These are phyloP conservation scores for Penicillium parvum DNA, from an alignment of 495 filamentous ascomycete genomes.

Conservation along the genomic window DNA sequence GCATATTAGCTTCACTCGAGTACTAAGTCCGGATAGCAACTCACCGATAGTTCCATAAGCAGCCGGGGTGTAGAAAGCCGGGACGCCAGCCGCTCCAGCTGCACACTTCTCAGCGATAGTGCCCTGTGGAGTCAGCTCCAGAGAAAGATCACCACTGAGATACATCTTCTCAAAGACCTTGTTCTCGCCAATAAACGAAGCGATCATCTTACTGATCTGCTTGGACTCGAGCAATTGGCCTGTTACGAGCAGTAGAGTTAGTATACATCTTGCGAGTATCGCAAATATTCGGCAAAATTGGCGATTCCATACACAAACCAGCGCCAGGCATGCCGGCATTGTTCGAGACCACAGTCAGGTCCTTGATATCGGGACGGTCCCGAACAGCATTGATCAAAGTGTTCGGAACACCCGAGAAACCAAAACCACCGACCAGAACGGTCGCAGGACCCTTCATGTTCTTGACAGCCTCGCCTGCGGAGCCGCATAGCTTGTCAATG, in stretches of 20 bases:
- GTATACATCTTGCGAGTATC: not conserved
- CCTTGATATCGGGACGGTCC: slow-evolving; percentile 63
- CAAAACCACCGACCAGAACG: slow-evolving; percentile 76
- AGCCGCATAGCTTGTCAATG: slow-evolving; percentile 75
- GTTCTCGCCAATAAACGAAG: slow-evolving; percentile 85
- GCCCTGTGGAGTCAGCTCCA: slow-evolving; percentile 85
- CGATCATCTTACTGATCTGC: slow-evolving; percentile 85
- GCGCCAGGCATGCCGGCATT: slow-evolving; percentile 77
- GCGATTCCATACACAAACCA: slow-evolving; percentile 55
- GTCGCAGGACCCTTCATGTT: slow-evolving; percentile 69
- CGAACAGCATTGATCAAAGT: slow-evolving; percentile 76
- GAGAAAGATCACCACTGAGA: slow-evolving; percentile 70
- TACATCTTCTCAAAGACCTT: slow-evolving; percentile 86
- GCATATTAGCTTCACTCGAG: not conserved
- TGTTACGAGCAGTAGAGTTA: slow-evolving; percentile 2
- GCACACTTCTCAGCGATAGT: slow-evolving; percentile 83
- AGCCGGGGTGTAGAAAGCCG: slow-evolving; percentile 87
- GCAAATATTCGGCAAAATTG: too few species aligned
- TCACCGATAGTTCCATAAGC: slow-evolving; percentile 70
- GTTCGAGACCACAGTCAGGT: slow-evolving; percentile 82
- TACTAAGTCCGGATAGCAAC: not conserved
- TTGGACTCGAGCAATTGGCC: slow-evolving; percentile 65
- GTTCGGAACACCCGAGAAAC: slow-evolving; percentile 79
- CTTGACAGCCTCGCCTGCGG: slow-evolving; percentile 64
- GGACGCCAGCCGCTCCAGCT: slow-evolving; percentile 78